Conservation (phyloP, 352 stramenopile species). For the Pythium volutum region DNA sequence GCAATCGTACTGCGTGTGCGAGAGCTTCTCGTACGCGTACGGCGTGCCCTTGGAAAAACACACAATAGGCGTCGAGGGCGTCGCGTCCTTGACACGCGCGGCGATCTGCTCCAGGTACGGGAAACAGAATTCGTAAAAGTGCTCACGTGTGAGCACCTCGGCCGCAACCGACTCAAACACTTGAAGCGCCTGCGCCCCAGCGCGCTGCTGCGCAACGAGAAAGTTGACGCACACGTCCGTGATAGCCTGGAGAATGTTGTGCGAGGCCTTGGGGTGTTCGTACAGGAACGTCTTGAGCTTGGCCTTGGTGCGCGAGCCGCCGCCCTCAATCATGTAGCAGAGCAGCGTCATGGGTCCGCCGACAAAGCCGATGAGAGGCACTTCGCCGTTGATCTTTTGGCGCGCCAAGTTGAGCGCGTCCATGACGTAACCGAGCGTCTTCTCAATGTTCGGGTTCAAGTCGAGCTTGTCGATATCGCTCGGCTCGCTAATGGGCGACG, state of each 20-base stretch:
- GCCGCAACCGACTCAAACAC: slow-evolving; percentile 98
- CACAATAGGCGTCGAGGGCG: slow-evolving; percentile 64
- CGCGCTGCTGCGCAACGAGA: slow-evolving; percentile 91
- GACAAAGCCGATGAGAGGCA: slow-evolving; percentile 98
- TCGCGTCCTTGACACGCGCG: slow-evolving; percentile 69
- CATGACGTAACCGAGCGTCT: slow-evolving; percentile 94
- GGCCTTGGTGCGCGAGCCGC: slow-evolving; percentile 93
- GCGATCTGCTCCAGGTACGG: slow-evolving; percentile 88
- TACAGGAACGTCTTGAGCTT: slow-evolving; percentile 95
- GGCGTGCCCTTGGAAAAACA: slow-evolving; percentile 86
- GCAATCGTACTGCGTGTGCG: slow-evolving; percentile 92
- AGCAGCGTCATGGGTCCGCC: slow-evolving; percentile 96
- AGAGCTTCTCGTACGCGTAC: slow-evolving; percentile 73
- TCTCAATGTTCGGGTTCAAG: slow-evolving; percentile 87
- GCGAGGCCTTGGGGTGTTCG: slow-evolving; percentile 89
- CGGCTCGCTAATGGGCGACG: slow-evolving; percentile 70
- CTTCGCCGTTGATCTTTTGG: slow-evolving; percentile 85
- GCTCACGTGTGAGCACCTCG: slow-evolving; percentile 90
- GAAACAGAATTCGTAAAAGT: slow-evolving; percentile 95
- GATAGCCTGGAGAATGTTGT: slow-evolving; percentile 91
- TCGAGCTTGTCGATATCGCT: slow-evolving; percentile 91
- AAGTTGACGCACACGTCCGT: slow-evolving; percentile 96
- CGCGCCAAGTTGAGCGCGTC: slow-evolving; percentile 94
- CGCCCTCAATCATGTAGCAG: slow-evolving; percentile 98
- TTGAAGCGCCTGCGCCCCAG: slow-evolving; percentile 94